phyloP scores from a whole-genome alignment of 2,329 filamentous ascomycete genomes.

The Cladophialophora bantiana region DNA sequence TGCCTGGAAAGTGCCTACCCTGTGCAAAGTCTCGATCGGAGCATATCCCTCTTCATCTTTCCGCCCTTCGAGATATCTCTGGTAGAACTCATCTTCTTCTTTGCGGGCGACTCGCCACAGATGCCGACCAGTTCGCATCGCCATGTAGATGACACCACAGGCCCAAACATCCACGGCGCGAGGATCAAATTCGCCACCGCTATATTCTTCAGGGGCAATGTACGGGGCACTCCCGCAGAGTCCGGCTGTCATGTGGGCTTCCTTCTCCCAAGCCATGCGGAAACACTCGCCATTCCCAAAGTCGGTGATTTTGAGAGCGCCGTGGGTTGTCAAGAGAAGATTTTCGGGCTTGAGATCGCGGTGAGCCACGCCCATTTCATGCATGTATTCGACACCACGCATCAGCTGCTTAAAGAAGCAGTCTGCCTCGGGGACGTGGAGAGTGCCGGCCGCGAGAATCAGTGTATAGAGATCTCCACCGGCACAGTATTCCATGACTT shows the following conservation, averaged over 20 bases:
- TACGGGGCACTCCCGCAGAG: slow-evolving; percentile 96
- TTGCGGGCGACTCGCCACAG: slow-evolving; percentile 97
- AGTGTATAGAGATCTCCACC: slow-evolving; percentile 95
- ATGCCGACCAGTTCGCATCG: slow-evolving; percentile 95
- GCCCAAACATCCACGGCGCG: slow-evolving; percentile 98
- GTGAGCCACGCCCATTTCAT: slow-evolving; percentile 98
- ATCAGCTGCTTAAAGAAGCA: slow-evolving; percentile 99
- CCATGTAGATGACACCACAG: slow-evolving; percentile 99
- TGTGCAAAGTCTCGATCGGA: slow-evolving; percentile 92
- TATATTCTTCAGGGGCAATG: slow-evolving; percentile 96
- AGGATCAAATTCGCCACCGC: slow-evolving; percentile 93
- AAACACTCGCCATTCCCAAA: slow-evolving; percentile 99
- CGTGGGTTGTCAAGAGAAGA: slow-evolving; percentile 87
- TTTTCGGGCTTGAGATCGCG: slow-evolving; percentile 98
- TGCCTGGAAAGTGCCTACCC: slow-evolving; percentile 69
- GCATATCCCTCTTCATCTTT: slow-evolving; percentile 95
- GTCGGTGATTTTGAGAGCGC: slow-evolving; percentile 95
- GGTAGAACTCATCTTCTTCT: slow-evolving; percentile 97
- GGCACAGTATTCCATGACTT: slow-evolving; percentile 99
- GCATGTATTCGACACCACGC: slow-evolving; percentile 98
- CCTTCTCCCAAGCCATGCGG: slow-evolving; percentile 98
- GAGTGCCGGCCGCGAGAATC: slow-evolving; percentile 86
- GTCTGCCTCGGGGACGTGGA: slow-evolving; percentile 91
- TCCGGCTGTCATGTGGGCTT: slow-evolving; percentile 97
- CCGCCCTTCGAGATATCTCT: slow-evolving; percentile 88